Percentiles rank a stretch among this genome's conserved stretches.
phyloP scores from a whole-genome alignment of 768 basidiomycete species.

The Suillus ampliporus region DNA sequence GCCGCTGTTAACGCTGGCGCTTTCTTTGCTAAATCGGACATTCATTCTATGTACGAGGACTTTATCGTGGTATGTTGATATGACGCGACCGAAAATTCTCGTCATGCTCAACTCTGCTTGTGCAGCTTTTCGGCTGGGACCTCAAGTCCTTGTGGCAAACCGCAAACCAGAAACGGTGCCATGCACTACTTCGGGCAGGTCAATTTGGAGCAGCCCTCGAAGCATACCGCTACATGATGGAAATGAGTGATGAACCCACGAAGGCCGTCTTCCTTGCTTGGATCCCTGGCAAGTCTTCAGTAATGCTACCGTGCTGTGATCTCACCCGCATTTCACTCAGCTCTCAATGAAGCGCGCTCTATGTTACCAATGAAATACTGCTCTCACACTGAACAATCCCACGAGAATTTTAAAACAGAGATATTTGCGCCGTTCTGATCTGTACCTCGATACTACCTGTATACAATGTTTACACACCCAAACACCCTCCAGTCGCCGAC shows the following conservation, averaged over 20 bases:
- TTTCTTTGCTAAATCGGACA: background rate
- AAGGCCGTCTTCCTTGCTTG: background rate
- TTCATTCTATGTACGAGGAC: background rate
- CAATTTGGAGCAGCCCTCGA: background rate
- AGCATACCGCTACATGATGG: conserved; percentile 5
- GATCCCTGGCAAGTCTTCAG: background rate
- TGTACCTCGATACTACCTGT: background rate
- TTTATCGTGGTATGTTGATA: conserved; percentile 1
- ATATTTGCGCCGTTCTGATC: background rate
- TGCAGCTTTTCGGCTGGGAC: background rate
- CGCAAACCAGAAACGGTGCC: background rate
- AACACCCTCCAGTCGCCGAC: no score
- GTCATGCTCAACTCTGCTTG: background rate
- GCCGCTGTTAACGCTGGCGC: background rate
- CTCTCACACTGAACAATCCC: background rate
- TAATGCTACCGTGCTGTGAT: background rate
- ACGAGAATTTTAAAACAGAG: background rate
- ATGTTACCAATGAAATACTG: background rate
- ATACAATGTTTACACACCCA: no score
- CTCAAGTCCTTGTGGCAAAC: background rate
- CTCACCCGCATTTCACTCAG: background rate
- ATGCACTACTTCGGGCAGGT: background rate
- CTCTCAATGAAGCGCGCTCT: background rate
- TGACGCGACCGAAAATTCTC: background rate
- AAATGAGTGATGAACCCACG: background rate